Evolutionary conservation across 1,284 basidiomycete genomes (phyloP).

Genomic region (Apiotrichum sp.): DNA sequence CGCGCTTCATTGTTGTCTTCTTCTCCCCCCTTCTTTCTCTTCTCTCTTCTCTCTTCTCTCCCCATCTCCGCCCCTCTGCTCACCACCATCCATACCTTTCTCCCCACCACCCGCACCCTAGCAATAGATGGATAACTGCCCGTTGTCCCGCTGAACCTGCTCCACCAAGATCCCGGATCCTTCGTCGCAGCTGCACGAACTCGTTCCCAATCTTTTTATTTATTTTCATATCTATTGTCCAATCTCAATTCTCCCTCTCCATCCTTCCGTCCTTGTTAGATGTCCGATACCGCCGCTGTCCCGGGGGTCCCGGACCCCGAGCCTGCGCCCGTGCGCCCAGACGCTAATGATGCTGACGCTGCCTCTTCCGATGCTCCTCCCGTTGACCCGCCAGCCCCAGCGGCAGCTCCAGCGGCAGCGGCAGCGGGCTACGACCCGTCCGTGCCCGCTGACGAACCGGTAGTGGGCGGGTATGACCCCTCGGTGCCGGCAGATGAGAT

Average conservation of each 20-base stretch:
- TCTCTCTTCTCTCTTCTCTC: too few species aligned
- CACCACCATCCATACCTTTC: not conserved
- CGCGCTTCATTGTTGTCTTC: too few species aligned
- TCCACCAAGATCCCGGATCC: not conserved
- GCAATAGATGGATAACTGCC: conserved; percentile 3
- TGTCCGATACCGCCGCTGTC: conserved; percentile 3
- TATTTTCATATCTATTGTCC: not conserved
- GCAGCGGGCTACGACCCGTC: not conserved
- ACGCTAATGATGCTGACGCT: not conserved
- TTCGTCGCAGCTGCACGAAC: not conserved
- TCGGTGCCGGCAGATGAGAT: conserved; percentile 7
- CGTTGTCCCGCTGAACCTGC: not conserved
- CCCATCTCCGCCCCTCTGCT: not conserved
- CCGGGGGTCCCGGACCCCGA: not conserved
- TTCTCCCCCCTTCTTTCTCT: too few species aligned
- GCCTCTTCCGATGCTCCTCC: not conserved
- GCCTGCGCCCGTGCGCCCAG: not conserved
- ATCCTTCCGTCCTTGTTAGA: not conserved
- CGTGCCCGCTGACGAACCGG: conserved; percentile 3
- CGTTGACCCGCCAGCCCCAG: not conserved
- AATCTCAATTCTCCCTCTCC: not conserved
- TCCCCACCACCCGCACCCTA: not conserved
- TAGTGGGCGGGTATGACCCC: conserved; percentile 1
- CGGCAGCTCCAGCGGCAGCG: not conserved
- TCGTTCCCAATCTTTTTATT: not conserved